Conservation (phyloP, 2,329 filamentous ascomycete genomes). For the Beauveria scarabaeidicola region DNA sequence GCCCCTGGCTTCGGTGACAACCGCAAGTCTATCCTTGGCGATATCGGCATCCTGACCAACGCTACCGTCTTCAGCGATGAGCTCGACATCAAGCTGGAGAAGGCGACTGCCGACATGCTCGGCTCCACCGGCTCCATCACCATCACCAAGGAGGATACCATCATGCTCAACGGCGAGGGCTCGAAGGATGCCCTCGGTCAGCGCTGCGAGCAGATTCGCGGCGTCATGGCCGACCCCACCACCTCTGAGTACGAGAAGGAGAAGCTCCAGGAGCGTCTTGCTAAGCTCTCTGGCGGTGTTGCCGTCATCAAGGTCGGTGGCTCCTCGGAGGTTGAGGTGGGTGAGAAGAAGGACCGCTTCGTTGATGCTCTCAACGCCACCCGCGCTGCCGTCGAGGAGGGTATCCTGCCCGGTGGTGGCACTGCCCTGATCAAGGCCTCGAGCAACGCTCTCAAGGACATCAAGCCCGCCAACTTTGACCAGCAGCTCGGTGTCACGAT, state of each 20-base stretch:
- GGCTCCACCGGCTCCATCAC: conserved; percentile 97
- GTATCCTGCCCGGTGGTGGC: conserved; percentile 96
- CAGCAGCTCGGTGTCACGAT: conserved; percentile 98
- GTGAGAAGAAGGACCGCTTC: conserved; percentile 99
- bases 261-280: conserved; percentile 99
- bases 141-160: conserved; percentile 99
- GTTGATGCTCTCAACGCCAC: conserved; percentile 98
- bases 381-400: conserved; percentile 95
- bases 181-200: conserved; percentile 88
- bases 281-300: conserved; percentile 97
- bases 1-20: conserved; percentile 99
- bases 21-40: conserved; percentile 98
- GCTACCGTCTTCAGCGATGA: conserved; percentile 96
- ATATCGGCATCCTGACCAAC: conserved; percentile 92
- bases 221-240: conserved; percentile 85
- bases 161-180: conserved; percentile 94
- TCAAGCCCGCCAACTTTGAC: conserved; percentile 95
- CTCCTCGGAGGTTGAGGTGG: conserved; percentile 94
- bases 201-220: conserved; percentile 98
- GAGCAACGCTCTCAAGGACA: conserved; percentile 69
- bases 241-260: conserved; percentile 99
- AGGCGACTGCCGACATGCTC: conserved; percentile 91
- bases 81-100: conserved; percentile 98
- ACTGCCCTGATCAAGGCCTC: conserved; percentile 97
- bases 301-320: conserved; percentile 99